phyloP scores from a whole-genome alignment of 352 stramenopile species.

The Lagenidium giganteum region DNA sequence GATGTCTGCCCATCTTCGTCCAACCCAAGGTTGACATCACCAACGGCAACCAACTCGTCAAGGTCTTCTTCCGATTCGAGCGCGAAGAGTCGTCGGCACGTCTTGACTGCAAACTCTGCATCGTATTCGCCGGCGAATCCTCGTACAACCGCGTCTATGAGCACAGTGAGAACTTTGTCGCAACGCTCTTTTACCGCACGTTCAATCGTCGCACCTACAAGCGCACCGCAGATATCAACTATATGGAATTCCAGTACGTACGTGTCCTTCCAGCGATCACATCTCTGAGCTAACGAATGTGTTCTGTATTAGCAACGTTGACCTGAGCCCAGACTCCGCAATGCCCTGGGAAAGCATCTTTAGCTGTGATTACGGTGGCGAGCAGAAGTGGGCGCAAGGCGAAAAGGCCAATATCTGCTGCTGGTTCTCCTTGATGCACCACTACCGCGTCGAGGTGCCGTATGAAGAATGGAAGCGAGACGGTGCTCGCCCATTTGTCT shows the following conservation, averaged over 20 bases:
- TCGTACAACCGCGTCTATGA: conserved; percentile 80
- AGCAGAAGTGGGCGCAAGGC: conserved; percentile 78
- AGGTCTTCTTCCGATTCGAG: conserved; percentile 81
- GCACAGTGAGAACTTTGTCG: conserved; percentile 67
- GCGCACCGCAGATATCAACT: conserved; percentile 87
- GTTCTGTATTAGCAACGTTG: conserved; percentile 37
- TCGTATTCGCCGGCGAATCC: conserved; percentile 78
- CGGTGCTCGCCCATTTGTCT: conserved; percentile 59
- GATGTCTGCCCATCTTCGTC: conserved; percentile 78
- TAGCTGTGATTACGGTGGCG: conserved; percentile 67
- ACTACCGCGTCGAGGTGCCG: conserved; percentile 62
- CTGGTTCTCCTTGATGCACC: conserved; percentile 89
- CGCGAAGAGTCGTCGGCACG: conserved; percentile 36
- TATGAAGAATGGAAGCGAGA: conserved; percentile 44
- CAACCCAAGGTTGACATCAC: conserved; percentile 80
- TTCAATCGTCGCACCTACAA: conserved; percentile 86
- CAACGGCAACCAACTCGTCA: conserved; percentile 78
- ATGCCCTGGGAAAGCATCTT: conserved; percentile 63
- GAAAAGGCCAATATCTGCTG: conserved; percentile 76
- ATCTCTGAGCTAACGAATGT: not conserved
- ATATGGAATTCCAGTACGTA: conserved; percentile 76
- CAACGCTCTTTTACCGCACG: conserved; percentile 76
- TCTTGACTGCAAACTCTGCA: conserved; percentile 74
- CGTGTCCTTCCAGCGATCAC: not conserved
- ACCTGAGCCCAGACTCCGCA: conserved; percentile 36